phyloP scores from a whole-genome alignment of 2,329 filamentous ascomycete genomes.

The Ceratocystis huliohia region DNA sequence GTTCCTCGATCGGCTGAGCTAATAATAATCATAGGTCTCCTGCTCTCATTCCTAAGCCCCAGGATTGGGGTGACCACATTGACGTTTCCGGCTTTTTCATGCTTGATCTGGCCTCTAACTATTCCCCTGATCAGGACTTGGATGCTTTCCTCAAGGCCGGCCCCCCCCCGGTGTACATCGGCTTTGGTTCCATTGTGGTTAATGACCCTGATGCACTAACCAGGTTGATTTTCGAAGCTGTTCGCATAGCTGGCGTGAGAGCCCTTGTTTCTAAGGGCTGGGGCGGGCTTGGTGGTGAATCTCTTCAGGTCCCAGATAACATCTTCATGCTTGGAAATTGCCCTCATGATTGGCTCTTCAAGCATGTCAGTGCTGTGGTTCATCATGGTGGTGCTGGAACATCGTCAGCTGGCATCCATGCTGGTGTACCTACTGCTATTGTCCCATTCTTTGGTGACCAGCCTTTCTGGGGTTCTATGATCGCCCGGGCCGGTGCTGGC shows the following conservation, averaged over 20 bases:
- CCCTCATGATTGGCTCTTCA: slow-evolving; percentile 82
- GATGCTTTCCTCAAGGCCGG: slow-evolving; percentile 54
- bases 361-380: slow-evolving; percentile 66
- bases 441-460: slow-evolving; percentile 83
- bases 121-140: slow-evolving; percentile 52
- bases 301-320: slow-evolving; percentile 55
- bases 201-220: slow-evolving; percentile 63
- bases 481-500: slow-evolving; percentile 58
- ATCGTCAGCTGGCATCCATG: slow-evolving; percentile 71
- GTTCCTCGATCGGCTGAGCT: background rate
- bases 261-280: slow-evolving; percentile 79
- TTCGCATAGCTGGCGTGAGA: slow-evolving; percentile 53
- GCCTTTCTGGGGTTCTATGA: slow-evolving; percentile 71
- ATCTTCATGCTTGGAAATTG: slow-evolving; percentile 76
- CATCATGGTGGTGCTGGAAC: slow-evolving; percentile 84
- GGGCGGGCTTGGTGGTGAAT: slow-evolving; percentile 68
- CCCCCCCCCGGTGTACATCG: slow-evolving; percentile 65
- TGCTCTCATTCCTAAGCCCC: slow-evolving; percentile 62
- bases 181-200: slow-evolving; percentile 72
- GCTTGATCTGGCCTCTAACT: slow-evolving; percentile 53
- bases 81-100: slow-evolving; percentile 68
- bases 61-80: slow-evolving; percentile 61
- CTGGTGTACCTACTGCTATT: slow-evolving; percentile 67
- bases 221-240: slow-evolving; percentile 56
- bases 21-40: slow-evolving; percentile 40